Conservation (phyloP, 1,284 basidiomycete species). For the Vanrija sp. region DNA sequence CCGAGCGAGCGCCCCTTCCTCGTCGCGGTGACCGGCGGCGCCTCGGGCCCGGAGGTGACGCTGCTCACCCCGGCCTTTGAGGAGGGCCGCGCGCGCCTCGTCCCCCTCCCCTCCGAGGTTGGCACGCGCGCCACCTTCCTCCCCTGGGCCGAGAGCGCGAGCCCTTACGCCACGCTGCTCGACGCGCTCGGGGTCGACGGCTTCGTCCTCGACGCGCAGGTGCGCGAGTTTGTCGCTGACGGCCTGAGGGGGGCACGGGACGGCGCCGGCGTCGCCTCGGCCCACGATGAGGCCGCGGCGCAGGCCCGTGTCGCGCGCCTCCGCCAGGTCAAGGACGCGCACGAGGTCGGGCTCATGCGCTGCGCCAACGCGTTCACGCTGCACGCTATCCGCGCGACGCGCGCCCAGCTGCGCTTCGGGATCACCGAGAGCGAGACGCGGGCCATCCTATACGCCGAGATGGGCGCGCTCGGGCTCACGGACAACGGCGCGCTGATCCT, state of each 20-base stretch:
- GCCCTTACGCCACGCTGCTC: slow-evolving; percentile 61
- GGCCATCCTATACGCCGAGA: slow-evolving; percentile 57
- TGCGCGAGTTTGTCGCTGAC: slow-evolving; percentile 54
- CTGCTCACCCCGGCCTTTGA: slow-evolving; percentile 76
- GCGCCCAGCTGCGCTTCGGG: slow-evolving; percentile 61
- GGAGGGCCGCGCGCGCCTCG: slow-evolving; percentile 59
- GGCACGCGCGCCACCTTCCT: slow-evolving; percentile 54
- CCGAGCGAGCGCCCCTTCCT: slow-evolving; percentile 74
- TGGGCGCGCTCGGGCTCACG: slow-evolving; percentile 58
- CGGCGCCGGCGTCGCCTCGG: slow-evolving; percentile 20
- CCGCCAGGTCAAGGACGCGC: slow-evolving; percentile 66
- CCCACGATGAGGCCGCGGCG: slow-evolving; percentile 20
- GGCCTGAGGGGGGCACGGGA: slow-evolving; percentile 37
- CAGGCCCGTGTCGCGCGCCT: slow-evolving; percentile 60
- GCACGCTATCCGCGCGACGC: slow-evolving; percentile 65
- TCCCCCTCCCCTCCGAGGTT: slow-evolving; percentile 53
- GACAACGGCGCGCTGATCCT: slow-evolving; percentile 62
- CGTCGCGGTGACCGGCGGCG: slow-evolving; percentile 55
- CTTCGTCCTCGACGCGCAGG: slow-evolving; percentile 61
- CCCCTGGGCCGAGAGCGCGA: slow-evolving; percentile 69
- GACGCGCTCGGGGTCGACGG: slow-evolving; percentile 47
- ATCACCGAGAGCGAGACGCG: slow-evolving; percentile 69
- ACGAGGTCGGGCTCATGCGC: slow-evolving; percentile 67
- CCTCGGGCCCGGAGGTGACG: slow-evolving; percentile 48
- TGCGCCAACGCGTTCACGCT: slow-evolving; percentile 79